Evolutionary conservation across 2,329 filamentous ascomycete genomes (phyloP).

Genomic region (Bimuria novae-zelandiae): DNA sequence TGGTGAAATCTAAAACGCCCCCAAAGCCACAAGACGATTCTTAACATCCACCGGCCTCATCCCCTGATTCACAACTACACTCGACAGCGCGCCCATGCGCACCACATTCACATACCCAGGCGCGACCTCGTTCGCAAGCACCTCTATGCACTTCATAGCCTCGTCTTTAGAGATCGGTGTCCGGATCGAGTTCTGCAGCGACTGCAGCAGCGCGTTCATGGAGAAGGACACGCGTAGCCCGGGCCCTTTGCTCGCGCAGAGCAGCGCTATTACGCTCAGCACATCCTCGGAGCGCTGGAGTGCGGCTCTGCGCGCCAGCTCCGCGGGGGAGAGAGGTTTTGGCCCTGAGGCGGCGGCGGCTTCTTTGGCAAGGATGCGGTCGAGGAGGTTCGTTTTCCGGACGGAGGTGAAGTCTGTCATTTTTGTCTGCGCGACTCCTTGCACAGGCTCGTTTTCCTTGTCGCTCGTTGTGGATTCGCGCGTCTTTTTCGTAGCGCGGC

Average conservation of each 20-base stretch:
- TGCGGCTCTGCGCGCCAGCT: slow-evolving; percentile 52
- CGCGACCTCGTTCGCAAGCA: slow-evolving; percentile 51
- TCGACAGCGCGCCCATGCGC: slow-evolving; percentile 46
- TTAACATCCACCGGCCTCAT: slow-evolving; percentile 42
- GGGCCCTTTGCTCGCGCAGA: slow-evolving; percentile 42
- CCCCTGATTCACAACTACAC: slow-evolving; percentile 49
- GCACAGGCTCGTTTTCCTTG: slow-evolving; percentile 37
- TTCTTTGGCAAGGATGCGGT: slow-evolving; percentile 58
- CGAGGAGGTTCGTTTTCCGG: slow-evolving; percentile 53
- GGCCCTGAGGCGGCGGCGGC: slow-evolving; percentile 44
- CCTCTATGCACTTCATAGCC: slow-evolving; percentile 48
- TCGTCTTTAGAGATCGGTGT: slow-evolving; percentile 53
- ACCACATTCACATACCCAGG: slow-evolving; percentile 50
- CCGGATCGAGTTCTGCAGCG: slow-evolving; percentile 52
- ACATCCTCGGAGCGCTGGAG: slow-evolving; percentile 54
- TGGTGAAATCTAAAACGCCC: slow-evolving; percentile 15
- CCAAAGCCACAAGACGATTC: slow-evolving; percentile 36
- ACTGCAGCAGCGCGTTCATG: slow-evolving; percentile 48
- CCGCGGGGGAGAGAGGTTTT: slow-evolving; percentile 46
- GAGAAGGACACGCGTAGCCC: slow-evolving; percentile 50
- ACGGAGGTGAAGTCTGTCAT: slow-evolving; percentile 45
- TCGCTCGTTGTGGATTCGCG: slow-evolving; percentile 30
- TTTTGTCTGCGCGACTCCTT: slow-evolving; percentile 33
- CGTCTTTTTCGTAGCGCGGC: slow-evolving; percentile 37
- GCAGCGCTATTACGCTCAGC: slow-evolving; percentile 48